Conservation (phyloP, 345 rosid genomes). For the Eucalyptus virginea region DNA sequence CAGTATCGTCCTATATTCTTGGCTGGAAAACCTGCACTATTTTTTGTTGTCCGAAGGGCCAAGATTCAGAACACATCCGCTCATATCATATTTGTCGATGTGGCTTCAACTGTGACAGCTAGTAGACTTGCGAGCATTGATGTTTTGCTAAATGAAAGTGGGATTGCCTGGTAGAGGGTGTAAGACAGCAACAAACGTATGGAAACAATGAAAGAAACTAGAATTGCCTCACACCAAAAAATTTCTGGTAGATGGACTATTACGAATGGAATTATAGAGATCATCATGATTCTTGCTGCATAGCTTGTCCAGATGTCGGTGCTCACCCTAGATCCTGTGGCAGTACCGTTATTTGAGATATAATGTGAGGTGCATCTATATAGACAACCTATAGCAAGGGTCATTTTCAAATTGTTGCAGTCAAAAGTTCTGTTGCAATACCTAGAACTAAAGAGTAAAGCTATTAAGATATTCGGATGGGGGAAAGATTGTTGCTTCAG, state of each 20-base stretch:
- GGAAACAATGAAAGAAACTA: conserved; percentile 14
- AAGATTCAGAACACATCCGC: neutral
- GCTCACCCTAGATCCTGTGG: neutral
- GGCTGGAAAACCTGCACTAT: conserved; percentile 28
- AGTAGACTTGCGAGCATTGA: neutral
- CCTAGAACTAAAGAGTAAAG: neutral
- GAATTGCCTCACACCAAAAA: conserved; percentile 9
- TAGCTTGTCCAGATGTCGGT: conserved; percentile 31
- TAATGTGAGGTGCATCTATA: neutral
- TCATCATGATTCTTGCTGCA: conserved; percentile 22
- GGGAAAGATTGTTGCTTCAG: neutral
- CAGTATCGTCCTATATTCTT: neutral
- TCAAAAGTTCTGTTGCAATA: neutral
- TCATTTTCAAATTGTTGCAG: neutral
- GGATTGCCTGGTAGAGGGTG: conserved; percentile 18
- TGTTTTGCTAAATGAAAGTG: neutral
- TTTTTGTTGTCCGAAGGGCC: neutral
- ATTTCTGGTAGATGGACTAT: conserved; percentile 14
- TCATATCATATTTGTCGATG: neutral
- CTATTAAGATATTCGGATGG: neutral
- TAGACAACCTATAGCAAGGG: neutral
- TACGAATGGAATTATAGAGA: conserved; percentile 21
- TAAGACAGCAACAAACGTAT: conserved; percentile 12
- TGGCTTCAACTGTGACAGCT: neutral
- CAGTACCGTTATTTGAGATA: neutral